Conservation (phyloP, 257 asterid genomes). For the Vinca minor region DNA sequence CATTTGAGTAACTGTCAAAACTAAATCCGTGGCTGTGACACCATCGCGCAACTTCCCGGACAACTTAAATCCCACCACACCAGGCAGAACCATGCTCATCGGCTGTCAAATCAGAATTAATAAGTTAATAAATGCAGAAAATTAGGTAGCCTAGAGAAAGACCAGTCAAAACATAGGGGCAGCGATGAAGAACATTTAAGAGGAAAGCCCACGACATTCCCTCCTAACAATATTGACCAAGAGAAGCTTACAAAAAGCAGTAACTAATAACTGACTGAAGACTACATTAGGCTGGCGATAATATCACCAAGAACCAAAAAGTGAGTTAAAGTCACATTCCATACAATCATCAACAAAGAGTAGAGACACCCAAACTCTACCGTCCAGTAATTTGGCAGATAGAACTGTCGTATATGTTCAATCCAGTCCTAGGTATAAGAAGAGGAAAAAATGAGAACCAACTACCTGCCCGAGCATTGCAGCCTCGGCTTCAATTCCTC, state of each 20-base stretch:
- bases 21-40: slow-evolving; percentile 89
- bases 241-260: background rate
- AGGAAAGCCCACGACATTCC: background rate
- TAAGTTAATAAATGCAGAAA: background rate
- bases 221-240: background rate
- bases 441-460: background rate
- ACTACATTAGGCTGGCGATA: background rate
- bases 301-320: background rate
- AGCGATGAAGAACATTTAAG: background rate
- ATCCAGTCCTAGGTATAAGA: background rate
- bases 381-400: background rate
- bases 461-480: slow-evolving; percentile 88
- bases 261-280: background rate
- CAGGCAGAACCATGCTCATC: slow-evolving; percentile 95
- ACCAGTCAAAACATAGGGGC: background rate
- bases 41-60: slow-evolving; percentile 76
- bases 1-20: slow-evolving; percentile 79
- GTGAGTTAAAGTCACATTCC: background rate
- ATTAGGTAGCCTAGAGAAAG: too few species aligned
- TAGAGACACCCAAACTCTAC: background rate
- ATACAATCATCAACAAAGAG: background rate
- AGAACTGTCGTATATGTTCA: background rate
- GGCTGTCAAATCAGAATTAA: slow-evolving; percentile 40
- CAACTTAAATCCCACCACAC: slow-evolving; percentile 85
- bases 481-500: slow-evolving; percentile 97